Evolutionary conservation across 1,139 yeast genomes (phyloP), one percentile per base, ranked within the genome.

Genomic region (Nakaseomyces glabratus): DNA sequence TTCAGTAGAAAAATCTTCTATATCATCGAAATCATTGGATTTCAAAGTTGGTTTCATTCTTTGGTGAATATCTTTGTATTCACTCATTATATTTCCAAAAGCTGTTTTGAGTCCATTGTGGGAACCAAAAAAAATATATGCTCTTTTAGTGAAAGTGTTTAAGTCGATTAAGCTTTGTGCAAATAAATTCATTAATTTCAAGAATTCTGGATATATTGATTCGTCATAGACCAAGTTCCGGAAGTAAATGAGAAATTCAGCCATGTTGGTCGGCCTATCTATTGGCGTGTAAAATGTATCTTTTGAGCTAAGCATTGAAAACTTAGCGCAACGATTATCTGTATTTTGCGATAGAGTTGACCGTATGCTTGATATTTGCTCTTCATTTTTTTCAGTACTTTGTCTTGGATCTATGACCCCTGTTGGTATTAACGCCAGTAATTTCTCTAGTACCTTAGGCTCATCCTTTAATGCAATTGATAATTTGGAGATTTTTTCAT

Each of bases 101-200:
- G 65, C 41, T 86, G 95, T 18, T 73, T 71, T n/a, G n/a, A n/a
- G n/a, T n/a, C n/a, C n/a, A n/a, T n/a, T n/a, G 48, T 76, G 79
- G 14, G 73, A 71, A 18, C 95, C 95, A 53, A 88, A 69, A 52
- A 84, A 86, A 6, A 82, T 76, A 40, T 81, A 90, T 7, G 79
- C 88, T 43, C 90, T 71, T 52, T 80, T 90, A 22, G 88, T 82
- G 40, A 88, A 68, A 11, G 88, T 76, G 35, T 68, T 71, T 49
- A 80, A 81, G 54, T 84, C 95, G 47, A 88, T 79, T 38, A 88
- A 76, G 49, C 84, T 94, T 55, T 85, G 93, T 3, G 94, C 79
- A 51, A 73, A 88, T 48, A 88, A 65, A 50, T 85, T 84, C 48
- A 88, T 65, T 38, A 86, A 69, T 58, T 88, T 88, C 54, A 88